A percentile compares a stretch with the other conserved stretches of the same genome.
These are phyloP conservation scores for Pseudocercospora macadamiae DNA, from an alignment of 2,329 filamentous ascomycete species.

Conservation along the genomic window DNA sequence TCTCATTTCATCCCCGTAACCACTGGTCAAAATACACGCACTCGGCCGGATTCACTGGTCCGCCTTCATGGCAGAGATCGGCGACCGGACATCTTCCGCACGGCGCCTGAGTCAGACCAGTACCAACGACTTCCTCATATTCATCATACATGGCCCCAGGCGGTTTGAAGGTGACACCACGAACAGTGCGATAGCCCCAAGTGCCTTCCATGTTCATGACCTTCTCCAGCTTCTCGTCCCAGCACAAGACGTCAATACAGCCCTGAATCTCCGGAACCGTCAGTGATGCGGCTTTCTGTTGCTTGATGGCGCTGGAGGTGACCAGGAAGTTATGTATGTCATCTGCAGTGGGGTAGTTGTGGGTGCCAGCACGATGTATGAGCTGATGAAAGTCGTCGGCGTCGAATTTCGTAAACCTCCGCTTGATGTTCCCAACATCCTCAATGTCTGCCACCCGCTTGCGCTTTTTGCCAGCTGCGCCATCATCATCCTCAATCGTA, in stretches of 20 bases:
- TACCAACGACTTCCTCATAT: conserved; percentile 56
- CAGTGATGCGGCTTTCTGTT: conserved; percentile 57
- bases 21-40: conserved; percentile 92
- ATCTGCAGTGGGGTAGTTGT: conserved; percentile 76
- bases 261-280: conserved; percentile 77
- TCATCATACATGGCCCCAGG: conserved; percentile 32
- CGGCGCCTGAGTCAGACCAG: conserved; percentile 83
- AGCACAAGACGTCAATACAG: conserved; percentile 84
- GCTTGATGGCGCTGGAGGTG: conserved; percentile 69
- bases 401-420: conserved; percentile 20
- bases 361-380: conserved; percentile 40
- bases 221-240: conserved; percentile 80
- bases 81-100: conserved; percentile 94
- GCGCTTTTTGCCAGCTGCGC: conserved; percentile 31
- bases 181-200: conserved; percentile 53
- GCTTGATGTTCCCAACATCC: conserved; percentile 25
- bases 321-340: conserved; percentile 78
- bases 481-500: conserved; percentile 18
- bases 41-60: conserved; percentile 83
- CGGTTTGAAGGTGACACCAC: conserved; percentile 36
- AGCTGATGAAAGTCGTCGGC: conserved; percentile 31
- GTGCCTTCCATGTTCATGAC: conserved; percentile 43
- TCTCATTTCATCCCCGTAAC: conserved; percentile 51
- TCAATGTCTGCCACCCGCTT: conserved; percentile 37
- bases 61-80: conserved; percentile 86